Evolutionary conservation across 176 grass and related monocot species (phyloP), one percentile per base, ranked within the genome.

Genomic region (Raddia distichophylla): DNA sequence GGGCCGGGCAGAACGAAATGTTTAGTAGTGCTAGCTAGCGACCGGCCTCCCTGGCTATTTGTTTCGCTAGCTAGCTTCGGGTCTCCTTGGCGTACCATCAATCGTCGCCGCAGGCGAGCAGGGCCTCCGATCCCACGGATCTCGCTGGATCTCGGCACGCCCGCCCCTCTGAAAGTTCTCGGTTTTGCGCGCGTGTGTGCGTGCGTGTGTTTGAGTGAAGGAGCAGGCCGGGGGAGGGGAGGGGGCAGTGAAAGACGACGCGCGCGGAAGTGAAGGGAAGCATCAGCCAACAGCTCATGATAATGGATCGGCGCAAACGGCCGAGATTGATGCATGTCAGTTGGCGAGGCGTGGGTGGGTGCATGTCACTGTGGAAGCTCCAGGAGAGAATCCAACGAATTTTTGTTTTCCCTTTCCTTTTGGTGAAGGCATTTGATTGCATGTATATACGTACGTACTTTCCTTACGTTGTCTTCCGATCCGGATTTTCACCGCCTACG

Each of bases 341-440:
- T 18, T 67, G 60, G 57, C 67, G n/a, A 78, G 14, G 59, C 20
- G 2, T 40, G 37, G 34, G 49, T 53, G 7, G 22, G 63, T 37
- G 59, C 47, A 44, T 74, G 6, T 32, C 17, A 62, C 43, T 50
- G 44, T 16, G 61, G 34, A 49, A 71, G 79, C 67, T 51, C 56
- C 5, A 62, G 67, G 63, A 60, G 63, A 60, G 56, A 15, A 73
- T 72, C 80, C 67, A 72, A 82, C 16, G 56, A 60, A n/a, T 58
- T 40, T 43, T 79, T 32, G 33, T 18, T 10, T 14, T 67, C 12
- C 6, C 4, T 4, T 67, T 69, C 7, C 19, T 47, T 52, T 71
- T 2, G 9, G n/a, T n/a, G n/a, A n/a, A 27, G 27, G 27, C 27
- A 27, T 27, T 27, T 27, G 27, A 0, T 27, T 27, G 27, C 27